Conservation (phyloP, 768 basidiomycete genomes). For the Trametopsis cervina region DNA sequence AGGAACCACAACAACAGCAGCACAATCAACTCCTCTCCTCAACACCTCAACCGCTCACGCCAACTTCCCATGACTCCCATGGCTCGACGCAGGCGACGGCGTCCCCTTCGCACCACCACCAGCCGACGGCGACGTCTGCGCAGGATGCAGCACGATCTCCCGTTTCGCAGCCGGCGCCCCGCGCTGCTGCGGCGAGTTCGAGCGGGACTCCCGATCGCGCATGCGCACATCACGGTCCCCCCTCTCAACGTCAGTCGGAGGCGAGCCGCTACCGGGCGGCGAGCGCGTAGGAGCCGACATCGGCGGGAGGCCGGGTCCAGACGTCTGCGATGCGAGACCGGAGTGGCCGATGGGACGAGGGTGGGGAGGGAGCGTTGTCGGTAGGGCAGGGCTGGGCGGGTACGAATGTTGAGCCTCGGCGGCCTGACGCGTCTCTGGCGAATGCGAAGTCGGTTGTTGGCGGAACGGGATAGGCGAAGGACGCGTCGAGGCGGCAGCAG, state of each 20-base stretch:
- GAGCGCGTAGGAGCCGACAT: conserved; percentile 55
- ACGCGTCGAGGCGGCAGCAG: conserved; percentile 38
- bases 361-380: conserved; percentile 63
- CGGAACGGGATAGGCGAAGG: conserved; percentile 72
- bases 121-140: conserved; percentile 21
- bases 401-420: conserved; percentile 26
- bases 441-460: conserved; percentile 60
- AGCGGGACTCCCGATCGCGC: conserved; percentile 41
- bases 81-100: conserved; percentile 48
- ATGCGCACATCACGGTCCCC: conserved; percentile 51
- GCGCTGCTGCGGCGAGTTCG: conserved; percentile 21
- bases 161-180: conserved; percentile 39
- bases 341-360: conserved; percentile 61
- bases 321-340: conserved; percentile 25
- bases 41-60: too few species aligned
- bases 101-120: conserved; percentile 44
- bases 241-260: conserved; percentile 20
- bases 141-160: conserved; percentile 44
- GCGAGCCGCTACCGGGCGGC: conserved; percentile 49
- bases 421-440: conserved; percentile 55
- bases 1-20: too few species aligned
- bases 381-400: conserved; percentile 46
- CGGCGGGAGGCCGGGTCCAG: conserved; percentile 33
- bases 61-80: conserved; percentile 25
- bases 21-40: too few species aligned